Evolutionary conservation across 257 asterid species (phyloP), one percentile per base, ranked within the genome.

Genomic region (Nicotiana tomentosiformis): DNA sequence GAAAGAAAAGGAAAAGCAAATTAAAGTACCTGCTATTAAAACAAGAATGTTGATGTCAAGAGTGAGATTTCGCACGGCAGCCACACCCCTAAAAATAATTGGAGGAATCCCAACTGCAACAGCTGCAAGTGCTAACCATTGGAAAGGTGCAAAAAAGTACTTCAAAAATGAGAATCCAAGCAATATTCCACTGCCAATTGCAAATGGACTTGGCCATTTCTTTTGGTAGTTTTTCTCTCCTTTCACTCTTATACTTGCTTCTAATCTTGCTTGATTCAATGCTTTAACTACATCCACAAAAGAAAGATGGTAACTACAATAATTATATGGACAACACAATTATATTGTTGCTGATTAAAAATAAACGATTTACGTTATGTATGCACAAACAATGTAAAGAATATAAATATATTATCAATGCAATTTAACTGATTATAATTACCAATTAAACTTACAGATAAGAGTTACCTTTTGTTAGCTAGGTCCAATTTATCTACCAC

Each of bases 131-230:
- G 99, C 97, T 26, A 94, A 56, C 99, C 99, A 95, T 23, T 86
- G 82, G 0, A 95, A 77, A 0, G 98, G 99, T n/a, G 15, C 29
- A 69, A 82, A 94, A 4, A 85, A 37, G 26, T 85, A 91, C 76
- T 89, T 89, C 0, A 93, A 57, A 43, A 94, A 84, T 0, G 98
- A 94, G 1, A 93, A 56, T 16, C 82, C 23, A 70, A 95, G 97
- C 32, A 93, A 85, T 6, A 79, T 33, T 0, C 98, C 99, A 60
- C 97, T 60, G 2, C 81, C 89, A 65, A 95, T 49, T 18, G 96
- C 90, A 60, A 87, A 95, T 10, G 94, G 95, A 66, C 91, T 94
- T 4, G 99, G 97, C 96, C 95, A 94, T 86, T 87, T 94, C 84
- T 89, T 90, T 83, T 87, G 74, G 78, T 78, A 87, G 64, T 64